Evolutionary conservation across 331 rosid species (phyloP).

Genomic region (Pyrus hybrid): DNA sequence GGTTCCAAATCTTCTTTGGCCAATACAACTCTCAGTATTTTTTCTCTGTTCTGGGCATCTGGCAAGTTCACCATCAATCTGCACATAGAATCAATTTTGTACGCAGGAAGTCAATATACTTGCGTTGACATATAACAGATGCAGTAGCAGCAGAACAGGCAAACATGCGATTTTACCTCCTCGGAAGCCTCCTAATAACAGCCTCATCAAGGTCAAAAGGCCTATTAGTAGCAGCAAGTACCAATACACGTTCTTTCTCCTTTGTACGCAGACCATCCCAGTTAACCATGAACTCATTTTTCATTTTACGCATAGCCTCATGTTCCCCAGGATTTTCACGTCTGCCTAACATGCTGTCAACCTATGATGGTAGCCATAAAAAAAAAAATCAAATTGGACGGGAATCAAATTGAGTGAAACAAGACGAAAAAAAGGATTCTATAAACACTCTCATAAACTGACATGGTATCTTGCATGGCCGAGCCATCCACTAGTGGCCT

Average conservation of each 20-base stretch:
- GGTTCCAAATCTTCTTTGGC: constrained; percentile 81
- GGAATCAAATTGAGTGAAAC: neutral
- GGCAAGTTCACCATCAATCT: constrained; percentile 98
- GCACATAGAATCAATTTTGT: neutral
- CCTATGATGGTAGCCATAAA: constrained; percentile 35
- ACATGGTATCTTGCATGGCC: neutral
- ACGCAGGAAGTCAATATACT: neutral
- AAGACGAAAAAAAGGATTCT: neutral
- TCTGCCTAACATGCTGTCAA: constrained; percentile 96
- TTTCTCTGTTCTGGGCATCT: constrained; percentile 70
- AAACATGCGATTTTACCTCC: constrained; percentile 48
- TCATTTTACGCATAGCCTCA: constrained; percentile 97
- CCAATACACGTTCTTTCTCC: constrained; percentile 87
- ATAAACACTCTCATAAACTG: neutral
- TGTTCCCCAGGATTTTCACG: constrained; percentile 97
- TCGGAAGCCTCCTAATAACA: constrained; percentile 93
- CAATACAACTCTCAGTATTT: constrained; percentile 68
- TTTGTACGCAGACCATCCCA: constrained; percentile 99
- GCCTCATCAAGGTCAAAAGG: constrained; percentile 99
- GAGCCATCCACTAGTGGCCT: too few species aligned
- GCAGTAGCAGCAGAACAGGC: neutral
- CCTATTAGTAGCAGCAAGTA: constrained; percentile 95
- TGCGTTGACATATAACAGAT: neutral
- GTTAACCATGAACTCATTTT: constrained; percentile 95
- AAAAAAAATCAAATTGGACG: neutral